phyloP scores from a whole-genome alignment of 176 grass and related monocot species.

The Panicum miliaceum region DNA sequence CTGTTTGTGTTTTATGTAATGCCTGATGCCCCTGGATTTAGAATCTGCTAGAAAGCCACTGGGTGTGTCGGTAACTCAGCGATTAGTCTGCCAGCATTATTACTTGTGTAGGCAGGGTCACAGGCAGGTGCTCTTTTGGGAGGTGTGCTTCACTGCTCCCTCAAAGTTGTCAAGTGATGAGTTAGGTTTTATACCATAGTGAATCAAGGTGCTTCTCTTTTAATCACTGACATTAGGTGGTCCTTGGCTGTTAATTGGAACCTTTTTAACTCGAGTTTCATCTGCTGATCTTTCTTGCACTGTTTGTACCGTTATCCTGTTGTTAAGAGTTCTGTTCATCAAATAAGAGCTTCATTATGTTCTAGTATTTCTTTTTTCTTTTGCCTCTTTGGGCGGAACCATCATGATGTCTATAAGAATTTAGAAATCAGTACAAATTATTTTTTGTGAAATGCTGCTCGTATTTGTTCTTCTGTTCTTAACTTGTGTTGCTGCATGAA shows the following conservation, averaged over 20 bases:
- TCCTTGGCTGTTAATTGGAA: neutral
- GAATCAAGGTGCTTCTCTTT: constrained; percentile 34
- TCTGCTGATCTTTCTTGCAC: constrained; percentile 19
- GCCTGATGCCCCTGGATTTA: constrained; percentile 18
- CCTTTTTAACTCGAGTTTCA: constrained; percentile 7
- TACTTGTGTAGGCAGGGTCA: constrained; percentile 10
- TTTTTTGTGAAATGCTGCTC: constrained; percentile 5
- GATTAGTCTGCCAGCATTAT: constrained; percentile 26
- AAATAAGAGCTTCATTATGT: neutral
- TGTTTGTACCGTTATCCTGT: constrained; percentile 4
- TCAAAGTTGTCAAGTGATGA: constrained; percentile 15
- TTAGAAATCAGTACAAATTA: neutral
- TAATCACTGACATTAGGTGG: neutral
- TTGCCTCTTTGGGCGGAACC: neutral
- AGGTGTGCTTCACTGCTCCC: constrained; percentile 15
- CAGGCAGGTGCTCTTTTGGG: neutral
- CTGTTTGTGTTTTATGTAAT: constrained; percentile 36
- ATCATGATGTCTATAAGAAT: neutral
- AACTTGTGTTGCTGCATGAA: neutral
- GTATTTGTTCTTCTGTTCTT: neutral
- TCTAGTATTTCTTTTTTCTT: neutral
- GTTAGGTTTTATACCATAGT: constrained; percentile 17
- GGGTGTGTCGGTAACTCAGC: neutral
- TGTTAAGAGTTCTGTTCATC: constrained; percentile 7
- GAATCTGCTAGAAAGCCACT: constrained; percentile 30